These are phyloP conservation scores for Saussurea involucrata DNA, from an alignment of 129 eudicot genomes.

Conservation along the genomic window DNA sequence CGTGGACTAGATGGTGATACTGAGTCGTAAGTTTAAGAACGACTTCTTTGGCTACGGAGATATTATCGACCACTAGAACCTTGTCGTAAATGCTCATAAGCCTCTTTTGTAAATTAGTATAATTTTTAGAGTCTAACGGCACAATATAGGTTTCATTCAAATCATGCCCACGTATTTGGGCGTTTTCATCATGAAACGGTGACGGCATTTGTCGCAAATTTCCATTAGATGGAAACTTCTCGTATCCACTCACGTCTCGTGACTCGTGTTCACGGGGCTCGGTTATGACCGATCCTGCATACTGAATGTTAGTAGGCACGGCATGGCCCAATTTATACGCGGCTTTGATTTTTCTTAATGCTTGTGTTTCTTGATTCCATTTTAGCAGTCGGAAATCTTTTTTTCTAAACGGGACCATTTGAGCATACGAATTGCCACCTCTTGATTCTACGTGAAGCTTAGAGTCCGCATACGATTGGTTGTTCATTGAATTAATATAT, in stretches of 20 bases:
- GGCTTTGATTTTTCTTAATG: background rate
- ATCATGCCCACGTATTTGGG: background rate
- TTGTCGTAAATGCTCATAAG: conserved; percentile 67
- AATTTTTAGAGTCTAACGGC: conserved; percentile 13
- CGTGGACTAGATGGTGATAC: conserved; percentile 72
- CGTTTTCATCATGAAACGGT: background rate
- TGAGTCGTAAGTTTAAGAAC: conserved; percentile 60
- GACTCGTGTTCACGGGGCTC: no score
- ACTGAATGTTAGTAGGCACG: conserved; percentile 15
- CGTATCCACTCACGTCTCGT: no score
- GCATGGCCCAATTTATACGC: background rate
- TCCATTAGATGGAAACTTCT: background rate
- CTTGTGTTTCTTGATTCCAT: conserved; percentile 19
- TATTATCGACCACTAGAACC: conserved; percentile 77
- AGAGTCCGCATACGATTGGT: conserved; percentile 13
- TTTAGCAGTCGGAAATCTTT: background rate
- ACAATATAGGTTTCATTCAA: conserved; percentile 29
- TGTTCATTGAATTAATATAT: background rate
- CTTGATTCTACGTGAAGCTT: conserved; percentile 21
- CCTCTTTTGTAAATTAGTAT: conserved; percentile 33
- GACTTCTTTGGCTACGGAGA: conserved; percentile 57
- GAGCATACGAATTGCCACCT: conserved; percentile 21
- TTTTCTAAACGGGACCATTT: conserved; percentile 23
- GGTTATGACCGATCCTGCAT: no score
- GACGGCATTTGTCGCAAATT: background rate